Conservation (phyloP, 352 stramenopile species). For the Pythium apleroticum region DNA sequence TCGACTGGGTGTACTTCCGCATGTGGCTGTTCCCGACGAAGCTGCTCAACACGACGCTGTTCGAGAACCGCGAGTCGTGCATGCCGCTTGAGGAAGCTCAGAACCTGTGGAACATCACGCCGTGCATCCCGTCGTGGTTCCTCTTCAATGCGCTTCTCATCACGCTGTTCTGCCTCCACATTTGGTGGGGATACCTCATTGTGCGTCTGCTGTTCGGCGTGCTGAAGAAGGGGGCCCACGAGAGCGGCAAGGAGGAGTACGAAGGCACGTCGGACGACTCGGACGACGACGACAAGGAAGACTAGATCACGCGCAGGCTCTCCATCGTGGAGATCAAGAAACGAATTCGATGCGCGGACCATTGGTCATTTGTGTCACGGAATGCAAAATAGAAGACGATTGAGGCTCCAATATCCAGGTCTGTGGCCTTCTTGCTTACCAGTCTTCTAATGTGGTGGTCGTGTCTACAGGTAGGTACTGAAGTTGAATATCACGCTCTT, state of each 20-base stretch:
- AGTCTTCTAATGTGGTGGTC: conserved; percentile 5
- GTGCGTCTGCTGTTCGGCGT: conserved; percentile 65
- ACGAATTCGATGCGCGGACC: no score
- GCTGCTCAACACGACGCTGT: conserved; percentile 72
- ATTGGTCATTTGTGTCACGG: no score
- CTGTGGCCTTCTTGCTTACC: neutral
- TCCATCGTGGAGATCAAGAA: no score
- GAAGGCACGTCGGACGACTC: conserved; percentile 84
- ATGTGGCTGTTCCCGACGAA: conserved; percentile 86
- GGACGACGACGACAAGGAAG: conserved; percentile 41
- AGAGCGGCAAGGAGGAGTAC: conserved; percentile 84
- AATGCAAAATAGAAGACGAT: conserved; percentile 2
- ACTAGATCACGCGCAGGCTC: conserved; percentile 9
- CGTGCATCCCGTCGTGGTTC: conserved; percentile 76
- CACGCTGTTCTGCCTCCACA: conserved; percentile 75
- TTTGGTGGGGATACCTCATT: conserved; percentile 84
- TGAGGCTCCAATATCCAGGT: neutral
- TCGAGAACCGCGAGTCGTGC: conserved; percentile 73
- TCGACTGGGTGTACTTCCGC: conserved; percentile 83
- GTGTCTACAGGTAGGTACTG: neutral
- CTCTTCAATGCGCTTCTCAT: conserved; percentile 80
- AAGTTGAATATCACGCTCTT: no score
- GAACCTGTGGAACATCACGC: conserved; percentile 69
- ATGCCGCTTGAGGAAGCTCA: conserved; percentile 72
- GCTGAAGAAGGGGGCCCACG: conserved; percentile 73